Base-by-base conservation (phyloP, 345 rosid genomes). In the Eutrema japonicum region DNA sequence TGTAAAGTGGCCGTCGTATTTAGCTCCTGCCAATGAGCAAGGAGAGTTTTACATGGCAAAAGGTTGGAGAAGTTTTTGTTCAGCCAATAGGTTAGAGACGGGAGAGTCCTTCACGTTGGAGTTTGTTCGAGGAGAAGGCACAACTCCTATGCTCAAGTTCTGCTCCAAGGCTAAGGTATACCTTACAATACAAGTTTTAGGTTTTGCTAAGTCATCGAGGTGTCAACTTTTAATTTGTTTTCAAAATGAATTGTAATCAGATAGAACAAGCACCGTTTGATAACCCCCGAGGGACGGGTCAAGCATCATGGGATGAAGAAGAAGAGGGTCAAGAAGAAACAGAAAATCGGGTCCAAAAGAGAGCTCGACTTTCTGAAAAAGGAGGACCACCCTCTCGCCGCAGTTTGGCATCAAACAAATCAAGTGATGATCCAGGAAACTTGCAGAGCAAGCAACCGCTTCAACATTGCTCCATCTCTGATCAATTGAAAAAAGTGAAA, bases 61-160 rank as follows among this genome's bases (percentile, higher is more conserved):
- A 49, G 8, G 49, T 70, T 70, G 74, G 74, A 36, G 2, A 10
- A 5, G 13, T 0, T 70, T 27, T 59, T 47, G 30, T 60, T 7
- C 0, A 59, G 74, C 74, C 40, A 59, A 42, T 2, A 26, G 38
- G 12, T 10, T 59, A n/a, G 14, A 41, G 8, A 58, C 38, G 2
- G 66, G 74, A 8, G 66, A 70, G 3, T 35, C 57, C 66, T 35
- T 70, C 29, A 70, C 11, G 29, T 57, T 57, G n/a, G 22, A 57
- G 57, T 70, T 57, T 70, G 66, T 70, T 22, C 27, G 56, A 57
- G 57, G 10, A 57, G n/a, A 57, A 22, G 74, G 38, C 16, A 6
- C 35, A 46, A 18, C 11, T 46, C 48, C 56, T 13, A 22, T 46
- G 57, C 47, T 70, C 27, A 49, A 58, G 56, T 47, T 70, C 48